Base-by-base conservation (phyloP, 2,329 filamentous ascomycete genomes). In the Cladosporium sp. region DNA sequence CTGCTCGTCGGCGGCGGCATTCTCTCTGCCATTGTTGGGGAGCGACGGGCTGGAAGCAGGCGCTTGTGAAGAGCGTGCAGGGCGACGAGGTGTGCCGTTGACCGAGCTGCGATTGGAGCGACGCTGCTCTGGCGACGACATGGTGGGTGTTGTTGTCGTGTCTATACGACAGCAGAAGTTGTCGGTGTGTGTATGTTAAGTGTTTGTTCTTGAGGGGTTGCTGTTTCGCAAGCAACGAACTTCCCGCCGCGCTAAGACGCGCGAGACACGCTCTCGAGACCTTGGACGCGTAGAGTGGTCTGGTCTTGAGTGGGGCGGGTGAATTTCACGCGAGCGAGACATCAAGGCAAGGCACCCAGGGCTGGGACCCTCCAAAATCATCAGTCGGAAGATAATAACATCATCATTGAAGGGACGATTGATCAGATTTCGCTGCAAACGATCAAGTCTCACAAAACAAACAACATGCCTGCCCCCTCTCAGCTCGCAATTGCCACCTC, bases 401-500 rank as follows among this genome's bases (percentile, higher is more conserved):
- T n/a, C n/a, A n/a, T n/a, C n/a, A n/a, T n/a, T n/a, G n/a, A n/a
- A n/a, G n/a, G n/a, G n/a, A n/a, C n/a, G n/a, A n/a, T n/a, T n/a
- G n/a, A n/a, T n/a, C n/a, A n/a, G n/a, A n/a, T n/a, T n/a, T n/a
- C n/a, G n/a, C n/a, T n/a, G n/a, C n/a, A n/a, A n/a, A n/a, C n/a
- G n/a, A n/a, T n/a, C 15, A 27, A 27, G 22, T 5, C 22, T 9
- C 4, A 9, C 20, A 40, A 16, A 45, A 11, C 7, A 13, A 20
- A 22, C 33, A 25, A 69, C 43, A 95, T 95, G 90, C 78, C 88
- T 3, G 78, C 88, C 27, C 86, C 87, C 38, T 83, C 84, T 1
- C 79, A 84, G 59, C 82, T 96, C 67, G 71, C 81, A 61, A 93
- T 96, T 65, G 83, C 86, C 38, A 93, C 88, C 19, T 81, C 84